Evolutionary conservation across 1,284 basidiomycete species (phyloP).

Genomic region (Porodaedalea pini): DNA sequence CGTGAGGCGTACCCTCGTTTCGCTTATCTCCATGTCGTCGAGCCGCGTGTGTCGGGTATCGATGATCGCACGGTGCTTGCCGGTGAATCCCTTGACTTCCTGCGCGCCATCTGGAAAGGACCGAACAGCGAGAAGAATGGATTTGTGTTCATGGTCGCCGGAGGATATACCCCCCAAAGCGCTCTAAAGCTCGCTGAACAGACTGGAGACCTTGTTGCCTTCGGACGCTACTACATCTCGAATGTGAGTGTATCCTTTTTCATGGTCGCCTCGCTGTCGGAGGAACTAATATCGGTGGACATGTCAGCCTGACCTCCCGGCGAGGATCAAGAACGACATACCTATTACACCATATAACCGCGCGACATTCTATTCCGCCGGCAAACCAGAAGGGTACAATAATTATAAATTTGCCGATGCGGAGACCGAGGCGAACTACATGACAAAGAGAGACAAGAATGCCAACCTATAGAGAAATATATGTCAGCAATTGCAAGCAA

Average conservation of each 20-base stretch:
- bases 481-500: too few species aligned
- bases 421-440: constrained; percentile 9
- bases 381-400: constrained; percentile 18
- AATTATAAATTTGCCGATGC: constrained; percentile 21
- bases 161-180: constrained; percentile 29
- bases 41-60: constrained; percentile 27
- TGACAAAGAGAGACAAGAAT: background rate
- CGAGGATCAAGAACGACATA: constrained; percentile 18
- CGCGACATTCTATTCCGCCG: constrained; percentile 17
- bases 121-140: constrained; percentile 17
- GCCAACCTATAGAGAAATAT: too few species aligned
- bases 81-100: constrained; percentile 32
- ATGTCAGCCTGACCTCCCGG: constrained; percentile 21
- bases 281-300: too few species aligned
- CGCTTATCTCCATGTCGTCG: constrained; percentile 57
- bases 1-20: constrained; percentile 40
- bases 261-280: too few species aligned
- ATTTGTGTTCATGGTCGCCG: constrained; percentile 37
- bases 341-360: constrained; percentile 20
- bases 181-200: constrained; percentile 31
- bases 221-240: constrained; percentile 48
- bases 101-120: constrained; percentile 33
- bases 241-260: constrained; percentile 33
- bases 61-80: constrained; percentile 14
- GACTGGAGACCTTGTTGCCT: constrained; percentile 39